These are phyloP conservation scores for Orychophragmus violaceus DNA, from an alignment of 345 rosid genomes.

Conservation along the genomic window DNA sequence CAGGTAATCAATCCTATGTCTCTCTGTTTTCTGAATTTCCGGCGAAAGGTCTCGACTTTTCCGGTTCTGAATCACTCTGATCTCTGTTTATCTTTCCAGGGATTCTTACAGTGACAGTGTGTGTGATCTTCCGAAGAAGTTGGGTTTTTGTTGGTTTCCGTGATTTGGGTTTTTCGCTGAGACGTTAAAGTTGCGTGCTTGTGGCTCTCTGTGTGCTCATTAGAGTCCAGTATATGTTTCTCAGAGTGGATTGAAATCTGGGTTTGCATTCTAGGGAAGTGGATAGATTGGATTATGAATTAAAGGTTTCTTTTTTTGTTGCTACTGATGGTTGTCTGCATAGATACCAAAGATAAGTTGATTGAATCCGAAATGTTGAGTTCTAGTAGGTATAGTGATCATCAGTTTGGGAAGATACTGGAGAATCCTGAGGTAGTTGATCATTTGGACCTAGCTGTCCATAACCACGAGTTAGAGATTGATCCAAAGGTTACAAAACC, in stretches of 20 bases:
- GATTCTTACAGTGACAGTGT: background rate
- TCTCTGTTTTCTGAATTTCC: background rate
- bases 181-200: background rate
- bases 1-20: background rate
- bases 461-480: slow-evolving; percentile 3
- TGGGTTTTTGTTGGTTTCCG: background rate
- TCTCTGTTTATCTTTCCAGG: background rate
- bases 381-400: slow-evolving; percentile 6
- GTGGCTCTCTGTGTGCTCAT: background rate
- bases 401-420: slow-evolving; percentile 18
- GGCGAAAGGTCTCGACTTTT: slow-evolving; percentile 12
- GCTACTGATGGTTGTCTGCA: too few relatives aligned
- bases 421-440: slow-evolving; percentile 3
- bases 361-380: slow-evolving; percentile 8
- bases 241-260: background rate
- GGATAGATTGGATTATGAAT: background rate
- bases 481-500: slow-evolving; percentile 56
- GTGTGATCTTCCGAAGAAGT: background rate
- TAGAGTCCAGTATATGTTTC: background rate
- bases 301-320: background rate
- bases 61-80: slow-evolving; percentile 6
- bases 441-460: slow-evolving; percentile 5
- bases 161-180: background rate
- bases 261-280: background rate
- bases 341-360: slow-evolving; percentile 9